Percentiles rank a stretch among this genome's conserved stretches.
Conservation (phyloP, 2,329 filamentous ascomycete genomes). For the Simplicillium sp. region DNA sequence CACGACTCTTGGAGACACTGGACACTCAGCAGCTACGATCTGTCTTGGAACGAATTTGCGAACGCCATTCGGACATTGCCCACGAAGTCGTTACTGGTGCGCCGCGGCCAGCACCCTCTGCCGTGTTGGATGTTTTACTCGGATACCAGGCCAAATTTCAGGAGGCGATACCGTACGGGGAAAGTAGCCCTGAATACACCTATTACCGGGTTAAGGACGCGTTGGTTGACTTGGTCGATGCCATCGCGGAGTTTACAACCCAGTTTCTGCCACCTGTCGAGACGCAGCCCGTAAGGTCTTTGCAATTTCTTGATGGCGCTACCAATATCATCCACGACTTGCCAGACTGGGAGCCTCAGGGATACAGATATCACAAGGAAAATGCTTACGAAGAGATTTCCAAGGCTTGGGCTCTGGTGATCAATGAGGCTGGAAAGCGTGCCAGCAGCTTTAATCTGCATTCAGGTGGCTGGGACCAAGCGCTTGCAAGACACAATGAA, state of each 20-base stretch:
- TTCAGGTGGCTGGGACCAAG: slow-evolving; percentile 87
- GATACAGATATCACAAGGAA: slow-evolving; percentile 87
- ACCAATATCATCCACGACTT: slow-evolving; percentile 85
- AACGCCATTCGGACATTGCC: slow-evolving; percentile 76
- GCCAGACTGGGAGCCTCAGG: slow-evolving; percentile 81
- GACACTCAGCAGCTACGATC: slow-evolving; percentile 75
- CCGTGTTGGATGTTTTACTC: slow-evolving; percentile 69
- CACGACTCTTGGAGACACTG: slow-evolving; percentile 86
- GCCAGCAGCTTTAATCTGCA: slow-evolving; percentile 85
- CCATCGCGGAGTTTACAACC: slow-evolving; percentile 86
- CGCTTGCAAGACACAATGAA: slow-evolving; percentile 77
- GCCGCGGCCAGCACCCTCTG: slow-evolving; percentile 75
- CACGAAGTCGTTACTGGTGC: slow-evolving; percentile 76
- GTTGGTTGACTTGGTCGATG: slow-evolving; percentile 72
- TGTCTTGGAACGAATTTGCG: slow-evolving; percentile 84
- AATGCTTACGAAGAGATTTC: slow-evolving; percentile 94
- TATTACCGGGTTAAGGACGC: slow-evolving; percentile 87
- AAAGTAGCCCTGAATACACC: slow-evolving; percentile 80
- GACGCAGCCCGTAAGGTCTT: slow-evolving; percentile 68
- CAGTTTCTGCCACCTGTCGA: slow-evolving; percentile 93
- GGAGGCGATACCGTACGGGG: slow-evolving; percentile 76
- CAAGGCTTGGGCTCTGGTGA: slow-evolving; percentile 84
- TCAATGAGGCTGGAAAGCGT: slow-evolving; percentile 82
- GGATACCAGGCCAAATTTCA: slow-evolving; percentile 75
- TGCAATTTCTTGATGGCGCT: slow-evolving; percentile 81